Evolutionary conservation across 2,329 filamentous ascomycete genomes (phyloP), one percentile per base, ranked within the genome.

Genomic region (Neocucurbitaria cava): DNA sequence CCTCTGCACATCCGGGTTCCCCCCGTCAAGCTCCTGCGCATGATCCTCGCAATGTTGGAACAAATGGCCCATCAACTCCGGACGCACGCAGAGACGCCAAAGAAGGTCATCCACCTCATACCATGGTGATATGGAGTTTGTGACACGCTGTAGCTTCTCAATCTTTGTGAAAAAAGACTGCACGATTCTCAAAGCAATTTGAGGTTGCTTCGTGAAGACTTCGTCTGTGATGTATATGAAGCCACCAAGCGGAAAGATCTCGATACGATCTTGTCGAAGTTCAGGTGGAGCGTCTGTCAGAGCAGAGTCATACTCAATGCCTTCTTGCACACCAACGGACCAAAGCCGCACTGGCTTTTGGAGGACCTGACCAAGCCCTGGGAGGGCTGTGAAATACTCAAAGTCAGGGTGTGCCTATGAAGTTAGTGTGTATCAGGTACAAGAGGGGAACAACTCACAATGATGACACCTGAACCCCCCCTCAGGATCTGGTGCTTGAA

Each of bases 181-280:
- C 8, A 80, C 59, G 11, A 80, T 72, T 7, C 66, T 48, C 2
- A 74, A 56, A 0, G 76, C 77, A 24, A 73, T 58, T 42, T 67
- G 64, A 4, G 78, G 78, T 41, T 73, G 58, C 39, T 75, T 56
- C n/a, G 70, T 59, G 39, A 80, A 77, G 1, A 79, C 68, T 24
- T 80, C 75, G 35, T 80, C 78, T 1, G 78, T 79, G 15, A 81
- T 75, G 58, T 78, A 77, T 10, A 76, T 71, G 5, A 77, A 68
- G 6, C 66, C 69, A 5, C 78, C 78, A 21, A 65, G 58, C 1
- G 77, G 75, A 40, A 80, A 79, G 1, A 73, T 59, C n/a, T 64
- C 61, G 23, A 71, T 58, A n/a, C 55, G 73, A 43, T 52, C 71
- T 54, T 61, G 68, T 52, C 51, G 59, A 4, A 48, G 18, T 3